Evolutionary conservation across 192 early-diverging fungal species (phyloP), one percentile per base, ranked within the genome.

Genomic region (Pecoramyces ruminantium): DNA sequence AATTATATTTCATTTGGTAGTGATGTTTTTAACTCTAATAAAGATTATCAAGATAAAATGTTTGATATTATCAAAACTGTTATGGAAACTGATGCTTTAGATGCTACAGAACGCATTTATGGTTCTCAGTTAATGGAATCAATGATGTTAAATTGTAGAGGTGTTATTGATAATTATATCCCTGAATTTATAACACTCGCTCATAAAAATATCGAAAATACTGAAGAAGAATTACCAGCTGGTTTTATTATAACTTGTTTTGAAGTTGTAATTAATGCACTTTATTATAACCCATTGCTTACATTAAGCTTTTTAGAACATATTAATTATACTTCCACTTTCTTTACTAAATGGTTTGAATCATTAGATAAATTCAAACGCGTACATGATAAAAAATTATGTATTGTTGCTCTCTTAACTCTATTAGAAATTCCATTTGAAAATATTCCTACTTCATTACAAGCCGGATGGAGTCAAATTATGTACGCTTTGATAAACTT

Each of bases 381-480:
- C 79, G 96, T 98, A 21, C 93, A 96, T 86, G 96, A 98, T 86
- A 97, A 96, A 89, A 96, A 96, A 87, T 90, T 98, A n/a, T 89
- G 90, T 17, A 93, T 98, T 79, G 83, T 96, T 29, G 89, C 95
- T 0, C 85, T 98, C 28, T 92, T 91, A 80, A 83, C 93, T 0
- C 83, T 98, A 15, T 81, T 98, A 77, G 88, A 88, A 30, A 84
- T 96, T 13, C 94, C 95, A 13, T 81, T 87, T 29, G 89, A 88
- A 12, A 87, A 92, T 82, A 82, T 98, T 13, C 96, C 96, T 27
- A 78, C 87, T 0, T 83, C 92, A 4, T 84, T 98, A 77, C 92
- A 93, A 81, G 84, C 81, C 39, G 93, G 91, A 11, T 93, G 95
- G 92, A 84, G 89, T 2, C 92, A 93, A 85, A 83, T 97, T 42